Percentiles rank a stretch among this genome's conserved stretches.
Conservation (phyloP, 129 eudicot species). For the Solidago caesia region DNA sequence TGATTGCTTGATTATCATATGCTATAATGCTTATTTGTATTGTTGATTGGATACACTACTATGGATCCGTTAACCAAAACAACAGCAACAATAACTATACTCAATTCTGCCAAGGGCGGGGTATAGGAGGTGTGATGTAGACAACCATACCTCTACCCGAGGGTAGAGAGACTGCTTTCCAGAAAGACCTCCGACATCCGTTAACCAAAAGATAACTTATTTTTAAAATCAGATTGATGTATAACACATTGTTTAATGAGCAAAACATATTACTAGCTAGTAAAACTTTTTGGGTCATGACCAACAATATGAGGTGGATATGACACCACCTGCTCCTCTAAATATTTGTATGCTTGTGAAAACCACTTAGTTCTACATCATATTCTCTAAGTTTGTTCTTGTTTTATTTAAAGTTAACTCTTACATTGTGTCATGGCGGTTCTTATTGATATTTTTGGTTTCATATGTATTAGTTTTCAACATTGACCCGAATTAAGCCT, state of each 20-base stretch:
- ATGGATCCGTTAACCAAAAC: neutral
- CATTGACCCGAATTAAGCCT: too few relatives aligned
- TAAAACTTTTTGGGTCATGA: slow-evolving; percentile 6
- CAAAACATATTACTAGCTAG: neutral
- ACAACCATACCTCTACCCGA: too few relatives aligned
- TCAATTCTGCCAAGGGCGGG: too few relatives aligned
- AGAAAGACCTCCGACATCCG: too few relatives aligned
- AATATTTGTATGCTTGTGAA: slow-evolving; percentile 26
- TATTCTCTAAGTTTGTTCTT: neutral
- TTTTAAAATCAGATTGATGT: too few relatives aligned
- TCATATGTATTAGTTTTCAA: too few relatives aligned
- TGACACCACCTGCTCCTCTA: slow-evolving; percentile 26
- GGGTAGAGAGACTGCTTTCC: too few relatives aligned
- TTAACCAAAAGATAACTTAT: too few relatives aligned
- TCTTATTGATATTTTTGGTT: too few relatives aligned
- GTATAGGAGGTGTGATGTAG: too few relatives aligned
- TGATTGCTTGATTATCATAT: neutral
- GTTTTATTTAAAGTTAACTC: neutral
- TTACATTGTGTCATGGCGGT: too few relatives aligned
- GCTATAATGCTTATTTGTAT: neutral
- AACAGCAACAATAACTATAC: too few relatives aligned
- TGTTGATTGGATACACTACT: neutral
- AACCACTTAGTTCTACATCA: slow-evolving; percentile 13
- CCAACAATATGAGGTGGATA: slow-evolving; percentile 23
- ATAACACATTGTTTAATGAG: neutral